Percentiles rank a stretch among this genome's conserved stretches.
phyloP scores from a whole-genome alignment of 495 filamentous ascomycete species.

The Xylaria cubensis region DNA sequence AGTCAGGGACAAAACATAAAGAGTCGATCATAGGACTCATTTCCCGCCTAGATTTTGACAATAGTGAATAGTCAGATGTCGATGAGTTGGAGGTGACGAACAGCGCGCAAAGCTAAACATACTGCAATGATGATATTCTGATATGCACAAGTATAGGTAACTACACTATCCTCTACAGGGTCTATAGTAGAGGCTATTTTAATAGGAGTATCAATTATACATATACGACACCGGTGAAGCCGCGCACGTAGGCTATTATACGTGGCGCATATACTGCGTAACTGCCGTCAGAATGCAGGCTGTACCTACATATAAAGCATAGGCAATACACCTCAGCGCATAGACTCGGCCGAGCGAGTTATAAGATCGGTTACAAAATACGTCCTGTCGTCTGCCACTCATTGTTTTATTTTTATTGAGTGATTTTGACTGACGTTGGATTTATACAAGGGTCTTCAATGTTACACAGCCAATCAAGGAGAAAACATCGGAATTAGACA shows the following conservation, averaged over 20 bases:
- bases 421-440: neutral
- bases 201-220: neutral
- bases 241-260: no score
- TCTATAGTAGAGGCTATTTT: neutral
- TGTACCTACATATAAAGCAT: neutral
- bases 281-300: no score
- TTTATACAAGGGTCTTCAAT: neutral
- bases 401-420: neutral
- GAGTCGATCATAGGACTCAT: neutral
- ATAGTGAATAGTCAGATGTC: neutral
- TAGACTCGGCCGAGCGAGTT: neutral
- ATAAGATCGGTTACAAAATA: neutral
- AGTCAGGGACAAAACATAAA: neutral
- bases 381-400: neutral
- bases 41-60: neutral
- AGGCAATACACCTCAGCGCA: no score
- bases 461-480: neutral
- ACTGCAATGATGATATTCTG: slow-evolving; percentile 43
- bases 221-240: no score
- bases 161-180: slow-evolving; percentile 17
- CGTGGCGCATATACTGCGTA: no score
- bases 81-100: neutral
- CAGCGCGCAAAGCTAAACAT: no score
- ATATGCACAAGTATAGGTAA: slow-evolving; percentile 68
- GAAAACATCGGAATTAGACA: neutral